Evolutionary conservation across 2,329 filamentous ascomycete species (phyloP).

Genomic region (Mycosphaerella sp.): DNA sequence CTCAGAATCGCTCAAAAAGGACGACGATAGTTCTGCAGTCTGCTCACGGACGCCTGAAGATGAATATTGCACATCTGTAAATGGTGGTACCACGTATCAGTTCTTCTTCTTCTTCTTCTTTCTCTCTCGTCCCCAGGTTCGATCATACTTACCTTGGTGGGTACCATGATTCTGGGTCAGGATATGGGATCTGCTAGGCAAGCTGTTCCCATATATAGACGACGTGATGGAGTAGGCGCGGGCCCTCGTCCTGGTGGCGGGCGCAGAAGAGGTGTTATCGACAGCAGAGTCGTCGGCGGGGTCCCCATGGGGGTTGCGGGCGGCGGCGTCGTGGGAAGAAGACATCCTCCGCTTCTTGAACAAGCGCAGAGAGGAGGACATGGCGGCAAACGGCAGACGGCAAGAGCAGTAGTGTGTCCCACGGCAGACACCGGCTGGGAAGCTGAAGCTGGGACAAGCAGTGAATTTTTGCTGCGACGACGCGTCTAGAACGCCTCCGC

Average conservation of each 20-base stretch:
- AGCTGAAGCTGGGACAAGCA: no score
- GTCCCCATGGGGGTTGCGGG: not conserved
- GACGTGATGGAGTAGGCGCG: slow-evolving; percentile 14
- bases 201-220: slow-evolving; percentile 16
- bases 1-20: slow-evolving; percentile 34
- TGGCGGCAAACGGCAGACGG: slow-evolving; percentile 18
- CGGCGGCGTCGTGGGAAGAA: slow-evolving; percentile 14
- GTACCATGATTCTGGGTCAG: slow-evolving; percentile 29
- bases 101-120: no score
- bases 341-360: slow-evolving; percentile 25
- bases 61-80: slow-evolving; percentile 42
- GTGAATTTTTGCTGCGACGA: no score
- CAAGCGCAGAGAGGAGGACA: slow-evolving; percentile 18
- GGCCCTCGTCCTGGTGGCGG: slow-evolving; percentile 2
- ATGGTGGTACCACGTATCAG: no score
- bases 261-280: slow-evolving; percentile 1
- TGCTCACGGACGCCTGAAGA: slow-evolving; percentile 36
- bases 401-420: no score
- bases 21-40: slow-evolving; percentile 36
- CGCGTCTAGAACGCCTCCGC: no score
- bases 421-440: no score
- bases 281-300: slow-evolving; percentile 4
- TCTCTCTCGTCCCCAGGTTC: no score
- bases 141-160: slow-evolving; percentile 8
- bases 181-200: slow-evolving; percentile 35